Evolutionary conservation across 140 eudicot genomes (phyloP).

Genomic region (Senecio squalidus): DNA sequence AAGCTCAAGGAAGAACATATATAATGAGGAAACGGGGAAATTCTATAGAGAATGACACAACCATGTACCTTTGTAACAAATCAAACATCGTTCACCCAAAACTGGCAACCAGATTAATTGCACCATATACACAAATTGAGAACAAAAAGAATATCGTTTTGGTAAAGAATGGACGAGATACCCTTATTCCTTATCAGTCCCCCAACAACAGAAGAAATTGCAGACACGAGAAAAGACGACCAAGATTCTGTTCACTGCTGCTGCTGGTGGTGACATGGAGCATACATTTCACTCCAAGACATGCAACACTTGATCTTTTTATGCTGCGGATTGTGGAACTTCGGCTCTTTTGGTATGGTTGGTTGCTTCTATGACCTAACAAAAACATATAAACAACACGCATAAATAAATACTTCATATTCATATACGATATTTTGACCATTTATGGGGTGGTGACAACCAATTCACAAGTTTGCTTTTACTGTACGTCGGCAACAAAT

Average conservation of each 20-base stretch:
- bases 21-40: no score
- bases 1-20: no score
- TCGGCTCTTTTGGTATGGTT: constrained; percentile 85
- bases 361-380: constrained; percentile 74
- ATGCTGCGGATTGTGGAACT: constrained; percentile 65
- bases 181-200: constrained; percentile 9
- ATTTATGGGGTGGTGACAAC: neutral
- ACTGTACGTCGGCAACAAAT: no score
- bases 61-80: no score
- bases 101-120: constrained; percentile 35
- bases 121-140: constrained; percentile 32
- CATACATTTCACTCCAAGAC: constrained; percentile 33
- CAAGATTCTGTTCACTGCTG: no score
- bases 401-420: neutral
- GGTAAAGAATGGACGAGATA: neutral
- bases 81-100: constrained; percentile 21
- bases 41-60: constrained; percentile 17
- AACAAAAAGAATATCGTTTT: constrained; percentile 19
- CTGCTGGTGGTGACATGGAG: constrained; percentile 19
- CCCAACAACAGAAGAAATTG: constrained; percentile 7
- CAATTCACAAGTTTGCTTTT: neutral
- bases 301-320: constrained; percentile 72
- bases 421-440: no score
- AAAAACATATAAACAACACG: constrained; percentile 3
- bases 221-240: no score